A percentile compares a stretch with the other conserved stretches of the same genome.
These are phyloP conservation scores for Plasmopara muralis DNA, from an alignment of 352 stramenopile genomes.

Conservation along the genomic window DNA sequence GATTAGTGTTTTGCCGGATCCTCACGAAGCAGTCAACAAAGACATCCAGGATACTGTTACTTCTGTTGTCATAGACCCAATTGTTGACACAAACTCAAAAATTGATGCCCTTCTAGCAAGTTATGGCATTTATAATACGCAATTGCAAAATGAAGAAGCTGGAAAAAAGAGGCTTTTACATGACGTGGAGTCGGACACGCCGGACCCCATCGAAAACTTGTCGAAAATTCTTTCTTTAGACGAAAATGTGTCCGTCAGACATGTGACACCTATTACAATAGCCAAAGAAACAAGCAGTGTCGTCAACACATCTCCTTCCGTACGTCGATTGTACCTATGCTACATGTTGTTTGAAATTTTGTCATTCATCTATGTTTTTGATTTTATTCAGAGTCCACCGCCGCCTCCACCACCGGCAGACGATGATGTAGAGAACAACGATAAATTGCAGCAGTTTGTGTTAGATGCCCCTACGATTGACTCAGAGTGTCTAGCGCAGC, in stretches of 20 bases:
- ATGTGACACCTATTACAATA: background rate
- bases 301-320: slow-evolving; percentile 15
- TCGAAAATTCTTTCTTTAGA: too few species aligned
- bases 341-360: background rate
- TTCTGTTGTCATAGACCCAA: slow-evolving; percentile 1
- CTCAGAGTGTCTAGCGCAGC: background rate
- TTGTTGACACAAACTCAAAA: slow-evolving; percentile 6
- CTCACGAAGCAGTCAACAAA: slow-evolving; percentile 5
- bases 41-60: background rate
- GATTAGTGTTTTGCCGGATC: background rate
- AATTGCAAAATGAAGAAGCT: slow-evolving; percentile 8
- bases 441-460: slow-evolving; percentile 24
- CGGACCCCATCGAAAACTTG: background rate
- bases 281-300: background rate
- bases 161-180: slow-evolving; percentile 2
- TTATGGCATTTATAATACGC: slow-evolving; percentile 29
- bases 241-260: background rate
- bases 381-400: slow-evolving; percentile 31
- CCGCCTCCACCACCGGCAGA: slow-evolving; percentile 44
- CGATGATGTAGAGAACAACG: slow-evolving; percentile 30
- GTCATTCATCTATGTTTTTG: background rate
- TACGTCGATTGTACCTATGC: slow-evolving; percentile 6
- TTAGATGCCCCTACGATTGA: slow-evolving; percentile 9
- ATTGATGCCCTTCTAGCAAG: slow-evolving; percentile 25
- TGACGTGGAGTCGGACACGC: slow-evolving; percentile 3